Conservation (phyloP, 225 moss, liverwort and hornwort genomes). For the Asterella californica region DNA sequence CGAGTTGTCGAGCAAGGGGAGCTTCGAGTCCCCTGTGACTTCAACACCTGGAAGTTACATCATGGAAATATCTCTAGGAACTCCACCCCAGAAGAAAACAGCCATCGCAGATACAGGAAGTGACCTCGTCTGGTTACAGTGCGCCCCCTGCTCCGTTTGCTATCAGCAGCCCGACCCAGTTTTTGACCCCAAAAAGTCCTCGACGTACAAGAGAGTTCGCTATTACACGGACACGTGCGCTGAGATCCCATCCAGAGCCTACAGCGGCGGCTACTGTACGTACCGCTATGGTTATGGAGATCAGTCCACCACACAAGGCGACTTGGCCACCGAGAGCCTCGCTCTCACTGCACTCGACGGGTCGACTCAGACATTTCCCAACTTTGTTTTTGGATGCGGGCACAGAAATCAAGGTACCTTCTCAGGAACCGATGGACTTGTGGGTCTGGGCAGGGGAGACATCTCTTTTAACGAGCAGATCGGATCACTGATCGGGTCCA, state of each 20-base stretch:
- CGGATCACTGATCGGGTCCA: constrained; percentile 7
- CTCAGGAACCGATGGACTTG: constrained; percentile 26
- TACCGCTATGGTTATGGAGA: constrained; percentile 30
- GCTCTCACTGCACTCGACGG: constrained; percentile 10
- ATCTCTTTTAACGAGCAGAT: constrained; percentile 28
- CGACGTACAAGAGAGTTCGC: constrained; percentile 23
- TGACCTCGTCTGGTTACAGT: constrained; percentile 35
- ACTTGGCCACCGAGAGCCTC: constrained; percentile 21
- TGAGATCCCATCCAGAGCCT: constrained; percentile 15
- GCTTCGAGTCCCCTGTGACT: constrained; percentile 12
- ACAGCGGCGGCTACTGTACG: constrained; percentile 19
- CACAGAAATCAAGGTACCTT: constrained; percentile 24
- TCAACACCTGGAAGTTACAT: constrained; percentile 29
- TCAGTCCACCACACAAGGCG: constrained; percentile 21
- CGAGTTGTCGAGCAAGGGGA: background rate
- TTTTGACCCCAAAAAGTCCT: constrained; percentile 16
- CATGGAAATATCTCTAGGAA: constrained; percentile 31
- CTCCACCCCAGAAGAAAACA: constrained; percentile 26
- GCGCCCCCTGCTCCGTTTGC: constrained; percentile 18
- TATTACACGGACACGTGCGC: constrained; percentile 18
- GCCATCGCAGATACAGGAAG: constrained; percentile 38
- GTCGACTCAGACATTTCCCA: background rate
- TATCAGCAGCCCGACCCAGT: constrained; percentile 22
- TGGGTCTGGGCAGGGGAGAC: constrained; percentile 25
- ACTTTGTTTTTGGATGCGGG: constrained; percentile 30